Percentiles rank a stretch among this genome's conserved stretches.
Conservation (phyloP, 352 stramenopile species). For the Pythium pyrilobum region DNA sequence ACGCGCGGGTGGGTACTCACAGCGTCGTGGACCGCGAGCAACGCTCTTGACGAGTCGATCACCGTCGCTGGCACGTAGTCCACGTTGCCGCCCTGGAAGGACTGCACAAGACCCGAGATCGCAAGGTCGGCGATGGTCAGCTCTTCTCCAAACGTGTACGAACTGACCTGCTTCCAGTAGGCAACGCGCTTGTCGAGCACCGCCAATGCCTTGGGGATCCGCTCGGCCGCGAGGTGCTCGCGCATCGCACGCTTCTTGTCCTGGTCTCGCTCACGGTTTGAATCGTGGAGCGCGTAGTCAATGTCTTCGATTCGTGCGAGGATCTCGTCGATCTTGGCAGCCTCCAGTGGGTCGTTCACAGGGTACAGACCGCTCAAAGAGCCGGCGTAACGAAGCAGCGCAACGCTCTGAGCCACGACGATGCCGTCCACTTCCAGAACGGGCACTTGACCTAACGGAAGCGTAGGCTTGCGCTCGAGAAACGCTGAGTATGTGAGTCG, state of each 20-base stretch:
- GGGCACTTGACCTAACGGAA: slow-evolving; percentile 29
- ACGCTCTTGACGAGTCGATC: slow-evolving; percentile 24
- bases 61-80: slow-evolving; percentile 23
- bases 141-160: slow-evolving; percentile 22
- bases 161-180: slow-evolving; percentile 11
- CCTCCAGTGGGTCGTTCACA: not conserved
- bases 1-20: slow-evolving; percentile 36
- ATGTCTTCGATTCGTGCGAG: slow-evolving; percentile 31
- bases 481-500: slow-evolving; percentile 23
- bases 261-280: slow-evolving; percentile 25
- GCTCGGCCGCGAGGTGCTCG: slow-evolving; percentile 22
- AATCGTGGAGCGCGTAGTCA: slow-evolving; percentile 18
- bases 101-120: slow-evolving; percentile 34
- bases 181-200: slow-evolving; percentile 32
- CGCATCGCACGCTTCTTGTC: slow-evolving; percentile 16
- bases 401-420: slow-evolving; percentile 18
- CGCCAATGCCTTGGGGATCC: slow-evolving; percentile 29
- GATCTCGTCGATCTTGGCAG: slow-evolving; percentile 27
- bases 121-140: slow-evolving; percentile 50
- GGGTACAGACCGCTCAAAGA: slow-evolving; percentile 17
- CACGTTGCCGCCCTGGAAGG: slow-evolving; percentile 25
- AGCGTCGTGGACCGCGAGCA: slow-evolving; percentile 26
- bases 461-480: slow-evolving; percentile 11
- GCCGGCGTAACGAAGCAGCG: slow-evolving; percentile 18
- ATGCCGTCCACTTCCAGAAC: slow-evolving; percentile 23